These are phyloP conservation scores for Aspergillus fumigatiaffinis DNA, from an alignment of 2,329 filamentous ascomycete species.

Conservation along the genomic window DNA sequence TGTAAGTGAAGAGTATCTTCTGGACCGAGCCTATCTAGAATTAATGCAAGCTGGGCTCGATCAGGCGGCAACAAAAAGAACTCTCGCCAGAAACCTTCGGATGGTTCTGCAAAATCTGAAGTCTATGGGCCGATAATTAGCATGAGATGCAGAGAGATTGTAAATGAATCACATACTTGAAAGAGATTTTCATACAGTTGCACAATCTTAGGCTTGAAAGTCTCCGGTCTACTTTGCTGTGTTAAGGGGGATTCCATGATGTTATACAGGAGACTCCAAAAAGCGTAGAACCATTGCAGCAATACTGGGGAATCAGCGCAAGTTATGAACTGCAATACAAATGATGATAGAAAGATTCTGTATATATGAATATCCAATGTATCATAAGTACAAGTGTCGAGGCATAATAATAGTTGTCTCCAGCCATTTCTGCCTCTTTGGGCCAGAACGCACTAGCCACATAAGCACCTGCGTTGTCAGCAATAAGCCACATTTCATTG, in stretches of 20 bases:
- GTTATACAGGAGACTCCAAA: constrained; percentile 11
- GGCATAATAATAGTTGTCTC: neutral
- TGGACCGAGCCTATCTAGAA: constrained; percentile 67
- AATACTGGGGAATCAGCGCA: constrained; percentile 9
- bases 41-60: constrained; percentile 59
- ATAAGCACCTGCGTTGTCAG: neutral
- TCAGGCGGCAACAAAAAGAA: constrained; percentile 90
- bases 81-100: constrained; percentile 92
- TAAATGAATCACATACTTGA: constrained; percentile 40
- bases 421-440: neutral
- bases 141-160: neutral
- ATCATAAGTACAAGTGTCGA: neutral
- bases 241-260: constrained; percentile 90
- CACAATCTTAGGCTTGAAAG: constrained; percentile 92
- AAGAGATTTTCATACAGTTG: constrained; percentile 84
- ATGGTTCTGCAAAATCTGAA: constrained; percentile 63
- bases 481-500: constrained; percentile 5
- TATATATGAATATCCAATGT: neutral
- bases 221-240: constrained; percentile 82
- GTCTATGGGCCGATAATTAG: constrained; percentile 45
- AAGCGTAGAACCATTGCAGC: constrained; percentile 14
- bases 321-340: neutral
- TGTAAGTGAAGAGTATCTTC: constrained; percentile 74
- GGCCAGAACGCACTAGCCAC: constrained; percentile 6
- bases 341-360: neutral